Evolutionary conservation across 2,329 filamentous ascomycete genomes (phyloP), one percentile per base, ranked within the genome.

Genomic region (Arthrobotrys entomopaga): DNA sequence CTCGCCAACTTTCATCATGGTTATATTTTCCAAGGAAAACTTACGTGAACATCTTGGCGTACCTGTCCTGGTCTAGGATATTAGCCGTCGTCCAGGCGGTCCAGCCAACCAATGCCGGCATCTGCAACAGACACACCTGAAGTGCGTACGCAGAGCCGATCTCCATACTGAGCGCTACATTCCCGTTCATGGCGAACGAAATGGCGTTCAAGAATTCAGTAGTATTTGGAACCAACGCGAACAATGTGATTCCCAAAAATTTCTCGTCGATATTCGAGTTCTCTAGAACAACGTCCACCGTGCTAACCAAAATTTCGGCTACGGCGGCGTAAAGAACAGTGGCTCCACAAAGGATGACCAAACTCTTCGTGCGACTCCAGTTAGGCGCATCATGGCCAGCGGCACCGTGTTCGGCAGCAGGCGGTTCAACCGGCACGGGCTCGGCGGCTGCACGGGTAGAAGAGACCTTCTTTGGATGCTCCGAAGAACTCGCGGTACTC

Each of bases 171-270:
- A 99, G 84, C 0, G 95, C 95, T 81, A 99, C 98, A 81, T 99
- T 99, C 73, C 95, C 95, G 80, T 99, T 98, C 94, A 99, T 99
- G 63, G 95, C 95, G 81, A 99, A 99, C 0, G 93, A 97, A 72
- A 99, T 99, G 81, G 94, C 95, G 82, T 99, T 99, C 89, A 99
- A 82, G 81, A 99, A 99, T 81, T 99, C 95, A 0, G 95, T 99
- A 0, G 95, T 98, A 83, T 99, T 99, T 11, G 95, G 95, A 6
- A 99, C 96, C 76, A 99, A 85, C 4, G 96, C 94, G 81, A 99
- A 99, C 53, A 99, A 85, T 0, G 95, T 98, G 77, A 99, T 96
- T 53, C 95, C 95, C 66, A 99, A 83, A 82, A 99, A 98, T 81
- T 99, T 99, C 80, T 98, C 93, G 80, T 98, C 93, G 78, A 99